Evolutionary conservation across 306 rosid species (phyloP).

Genomic region (Pueraria montana): DNA sequence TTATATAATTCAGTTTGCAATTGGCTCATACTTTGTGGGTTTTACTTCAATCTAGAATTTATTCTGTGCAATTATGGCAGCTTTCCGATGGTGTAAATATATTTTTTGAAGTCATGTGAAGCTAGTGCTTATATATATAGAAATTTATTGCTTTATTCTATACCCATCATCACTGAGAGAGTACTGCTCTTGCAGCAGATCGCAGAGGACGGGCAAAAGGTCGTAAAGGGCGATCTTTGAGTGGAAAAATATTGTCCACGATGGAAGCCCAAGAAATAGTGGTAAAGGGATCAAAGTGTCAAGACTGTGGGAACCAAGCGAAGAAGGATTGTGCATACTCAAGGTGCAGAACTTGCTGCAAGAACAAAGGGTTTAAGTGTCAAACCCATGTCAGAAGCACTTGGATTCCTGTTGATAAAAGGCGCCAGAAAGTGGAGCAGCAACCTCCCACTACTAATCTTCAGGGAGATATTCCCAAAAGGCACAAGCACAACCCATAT

Average conservation of each 20-base stretch:
- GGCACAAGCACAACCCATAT: constrained; percentile 47
- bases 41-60: constrained; percentile 48
- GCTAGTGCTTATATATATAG: constrained; percentile 3
- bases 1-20: too few species aligned
- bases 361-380: constrained; percentile 69
- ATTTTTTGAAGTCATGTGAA: constrained; percentile 6
- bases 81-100: constrained; percentile 41
- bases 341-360: constrained; percentile 84
- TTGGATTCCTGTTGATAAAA: constrained; percentile 67
- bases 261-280: constrained; percentile 40
- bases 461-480: constrained; percentile 41
- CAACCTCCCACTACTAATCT: background rate
- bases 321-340: constrained; percentile 70
- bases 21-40: constrained; percentile 33
- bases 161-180: constrained; percentile 15
- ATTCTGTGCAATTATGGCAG: constrained; percentile 36
- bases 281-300: constrained; percentile 53
- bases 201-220: background rate
- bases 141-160: constrained; percentile 13
- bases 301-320: constrained; percentile 85
- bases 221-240: background rate
- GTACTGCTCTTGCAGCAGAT: constrained; percentile 10
- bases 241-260: constrained; percentile 46
- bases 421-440: constrained; percentile 53
- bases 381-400: constrained; percentile 78